Base-by-base conservation (phyloP, 2,329 filamentous ascomycete genomes). In the Leptographium procerum region DNA sequence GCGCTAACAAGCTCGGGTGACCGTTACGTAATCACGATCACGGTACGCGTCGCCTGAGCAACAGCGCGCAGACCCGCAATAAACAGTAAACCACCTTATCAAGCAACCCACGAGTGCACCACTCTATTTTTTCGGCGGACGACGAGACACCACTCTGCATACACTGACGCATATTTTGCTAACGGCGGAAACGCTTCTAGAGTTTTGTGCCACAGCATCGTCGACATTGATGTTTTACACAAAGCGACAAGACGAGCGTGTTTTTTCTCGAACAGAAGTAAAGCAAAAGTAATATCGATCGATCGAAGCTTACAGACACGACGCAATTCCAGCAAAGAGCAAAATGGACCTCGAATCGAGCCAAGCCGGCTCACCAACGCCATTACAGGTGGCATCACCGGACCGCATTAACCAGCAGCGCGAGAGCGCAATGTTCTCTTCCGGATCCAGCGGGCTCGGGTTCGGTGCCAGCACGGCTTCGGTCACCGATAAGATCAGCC, bases 401-500 rank as follows among this genome's bases (percentile, higher is more conserved):
- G 84, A 87, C 65, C 83, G 84, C 66, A 76, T 81, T 60, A 86
- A 87, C 67, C 74, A 77, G 62, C 72, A 73, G 61, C 69, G 62
- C 67, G 71, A 63, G 67, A 70, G 57, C 7, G 11, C 26, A 1
- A 7, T 40, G 10, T 24, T 55, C 19, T 28, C 31, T 1, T 13
- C 40, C 5, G 22, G 10, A 8, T 13, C 5, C 54, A 33, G 54
- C 54, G 31, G 22, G 6, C 24, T 43, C 22, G 47, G 31, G 28
- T 50, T 57, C 10, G 40, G 33, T n/a, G n/a, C 40, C 22, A 59
- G 61, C 55, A 43, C 36, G 5, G 40, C 59, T 65, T 81, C 82
- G 26, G 83, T 88, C 7, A 77, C 84, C 64, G 82, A 86, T 61
- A 83, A 84, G 66, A 86, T 88, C 62, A 84, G 82, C 66, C 86